Percentiles rank a stretch among this genome's conserved stretches.
These are phyloP conservation scores for Penicillium turbatum DNA, from an alignment of 495 filamentous ascomycete genomes.

Conservation along the genomic window DNA sequence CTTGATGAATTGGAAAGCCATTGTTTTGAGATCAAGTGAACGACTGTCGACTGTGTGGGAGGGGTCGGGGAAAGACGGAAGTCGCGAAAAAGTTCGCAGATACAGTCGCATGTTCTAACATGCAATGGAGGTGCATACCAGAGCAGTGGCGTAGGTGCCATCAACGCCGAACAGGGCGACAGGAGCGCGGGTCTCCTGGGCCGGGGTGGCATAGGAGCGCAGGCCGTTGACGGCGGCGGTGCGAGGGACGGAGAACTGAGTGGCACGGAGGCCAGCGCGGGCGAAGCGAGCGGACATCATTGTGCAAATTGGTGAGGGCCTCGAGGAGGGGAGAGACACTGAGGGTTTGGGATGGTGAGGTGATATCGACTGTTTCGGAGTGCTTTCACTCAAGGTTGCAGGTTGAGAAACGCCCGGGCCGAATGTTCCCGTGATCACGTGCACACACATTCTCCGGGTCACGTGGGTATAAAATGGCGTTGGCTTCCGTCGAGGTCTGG, in stretches of 20 bases:
- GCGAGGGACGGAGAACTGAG: constrained; percentile 45
- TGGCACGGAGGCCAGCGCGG: constrained; percentile 48
- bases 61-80: constrained; percentile 18
- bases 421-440: constrained; percentile 45
- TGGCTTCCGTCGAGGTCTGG: background rate
- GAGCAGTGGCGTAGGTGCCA: constrained; percentile 94
- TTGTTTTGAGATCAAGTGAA: constrained; percentile 8
- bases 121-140: constrained; percentile 56
- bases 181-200: constrained; percentile 72
- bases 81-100: constrained; percentile 24
- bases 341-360: constrained; percentile 23
- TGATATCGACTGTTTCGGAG: constrained; percentile 28
- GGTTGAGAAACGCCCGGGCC: constrained; percentile 33
- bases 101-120: constrained; percentile 1
- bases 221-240: constrained; percentile 43
- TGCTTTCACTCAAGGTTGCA: constrained; percentile 28
- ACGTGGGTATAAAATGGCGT: background rate
- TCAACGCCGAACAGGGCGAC: constrained; percentile 91
- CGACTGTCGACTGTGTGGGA: constrained; percentile 2
- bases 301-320: constrained; percentile 27
- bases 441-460: background rate
- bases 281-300: constrained; percentile 48
- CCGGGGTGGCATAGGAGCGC: constrained; percentile 73
- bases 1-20: too few species aligned
- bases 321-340: constrained; percentile 23